Evolutionary conservation across 805 yeast genomes (phyloP).

Genomic region (Saccharomycopsis olivae): DNA sequence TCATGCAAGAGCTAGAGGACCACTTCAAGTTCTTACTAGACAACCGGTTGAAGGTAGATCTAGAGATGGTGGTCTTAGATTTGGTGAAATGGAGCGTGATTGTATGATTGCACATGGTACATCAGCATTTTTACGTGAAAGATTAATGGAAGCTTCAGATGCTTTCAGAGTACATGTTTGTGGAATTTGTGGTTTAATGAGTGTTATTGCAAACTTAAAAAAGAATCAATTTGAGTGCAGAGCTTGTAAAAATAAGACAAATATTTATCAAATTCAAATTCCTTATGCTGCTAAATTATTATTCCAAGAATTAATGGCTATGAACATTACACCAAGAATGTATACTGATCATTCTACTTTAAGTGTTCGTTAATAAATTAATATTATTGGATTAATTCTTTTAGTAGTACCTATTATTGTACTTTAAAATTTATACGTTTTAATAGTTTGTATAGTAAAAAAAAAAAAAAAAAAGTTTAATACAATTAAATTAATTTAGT

Average conservation of each 20-base stretch:
- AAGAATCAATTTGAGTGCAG: slow-evolving; percentile 98
- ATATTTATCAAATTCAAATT: slow-evolving; percentile 92
- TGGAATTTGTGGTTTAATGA: slow-evolving; percentile 97
- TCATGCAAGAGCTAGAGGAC: slow-evolving; percentile 98
- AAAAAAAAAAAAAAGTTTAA: no score
- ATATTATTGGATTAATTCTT: no score
- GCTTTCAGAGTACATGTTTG: slow-evolving; percentile 97
- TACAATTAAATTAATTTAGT: no score
- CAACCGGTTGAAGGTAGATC: slow-evolving; percentile 99
- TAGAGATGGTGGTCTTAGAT: slow-evolving; percentile 97
- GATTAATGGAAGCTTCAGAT: slow-evolving; percentile 98
- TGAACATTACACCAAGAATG: slow-evolving; percentile 96
- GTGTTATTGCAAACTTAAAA: slow-evolving; percentile 93
- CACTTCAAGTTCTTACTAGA: slow-evolving; percentile 93
- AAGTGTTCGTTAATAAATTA: slow-evolving; percentile 11
- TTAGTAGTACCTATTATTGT: no score
- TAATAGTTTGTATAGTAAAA: no score
- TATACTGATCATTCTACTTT: slow-evolving; percentile 64
- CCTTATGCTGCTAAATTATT: slow-evolving; percentile 97
- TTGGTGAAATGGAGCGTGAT: slow-evolving; percentile 99
- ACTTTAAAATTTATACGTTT: no score
- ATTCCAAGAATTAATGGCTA: slow-evolving; percentile 99
- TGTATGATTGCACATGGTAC: slow-evolving; percentile 99
- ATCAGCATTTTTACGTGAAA: slow-evolving; percentile 93
- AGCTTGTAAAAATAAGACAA: slow-evolving; percentile 96